Evolutionary conservation across 768 basidiomycete species (phyloP), one percentile per base, ranked within the genome.

Genomic region (Chalciporus pseudorubinellus): DNA sequence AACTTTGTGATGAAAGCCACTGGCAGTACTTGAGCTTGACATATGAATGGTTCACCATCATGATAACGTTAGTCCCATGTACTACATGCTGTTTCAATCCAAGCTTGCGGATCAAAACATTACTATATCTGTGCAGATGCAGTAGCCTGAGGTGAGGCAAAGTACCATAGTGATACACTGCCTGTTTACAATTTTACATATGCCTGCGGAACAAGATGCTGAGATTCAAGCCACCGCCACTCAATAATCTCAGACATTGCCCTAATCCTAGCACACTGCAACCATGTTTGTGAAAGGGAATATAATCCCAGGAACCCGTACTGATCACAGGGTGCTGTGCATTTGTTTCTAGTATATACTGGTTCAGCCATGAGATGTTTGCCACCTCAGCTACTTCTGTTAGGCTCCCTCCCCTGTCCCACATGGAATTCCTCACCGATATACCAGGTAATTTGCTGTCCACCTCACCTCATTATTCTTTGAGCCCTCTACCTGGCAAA

Each of bases 401-500:
- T n/a, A n/a, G n/a, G n/a, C n/a, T n/a, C n/a, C n/a, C n/a, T 56
- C 14, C 36, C 26, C 39, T 16, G 20, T 28, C 56, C 42, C 10
- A 47, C 54, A 59, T 63, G 59, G 64, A 56, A 43, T 42, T 20
- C 11, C 22, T 38, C 39, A 43, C 52, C 9, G 41, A 48, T 28
- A 47, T 53, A 48, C 82, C 86, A 18, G 63, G 62, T 6, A 87
- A 87, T 61, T 74, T 81, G 0, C 74, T 79, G 2, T 77, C 83
- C 6, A 66, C 68, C 2, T 78, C 79, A 22, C 86, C 86, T 1
- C 62, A 69, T 8, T 89, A 88, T 60, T 82, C 86, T 43, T 74
- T 64, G 31, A 75, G 76, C 22, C 83, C 80, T 29, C 63, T 73
- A 4, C 70, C 66, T 3, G 80, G 76, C 22, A 85, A 88, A 57